Base-by-base conservation (phyloP, 2,329 filamentous ascomycete species). In the Hypoxylon sp. region DNA sequence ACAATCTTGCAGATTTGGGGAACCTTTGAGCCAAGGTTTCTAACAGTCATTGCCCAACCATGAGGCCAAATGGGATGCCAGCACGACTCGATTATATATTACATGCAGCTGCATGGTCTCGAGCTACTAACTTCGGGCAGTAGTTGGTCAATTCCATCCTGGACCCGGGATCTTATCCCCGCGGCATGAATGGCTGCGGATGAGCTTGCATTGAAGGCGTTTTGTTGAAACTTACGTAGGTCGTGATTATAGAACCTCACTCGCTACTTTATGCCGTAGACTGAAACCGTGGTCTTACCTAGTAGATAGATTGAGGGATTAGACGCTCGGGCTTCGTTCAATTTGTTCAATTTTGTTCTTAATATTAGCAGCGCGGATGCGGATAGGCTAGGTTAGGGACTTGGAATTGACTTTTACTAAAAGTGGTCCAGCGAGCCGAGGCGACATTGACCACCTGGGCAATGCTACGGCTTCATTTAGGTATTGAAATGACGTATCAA, bases 131-230 rank as follows among this genome's bases (percentile, higher is more conserved):
- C 26, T 31, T 63, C 39, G 61, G 47, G 50, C 61, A 52, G 57
- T 33, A 65, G 63, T 64, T 67, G 59, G 63, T 42, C 67, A 54
- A 67, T 62, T 67, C 59, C 44, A 58, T 31, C 59, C 48, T 46
- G 59, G 58, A 44, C 42, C 52, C 24, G 37, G 44, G 13, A 22
- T 19, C 47, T 54, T 61, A 67, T 60, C 63, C 60, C 47, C 17
- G 47, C 39, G 39, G 56, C 19, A 37, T 58, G 14, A 67, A 53
- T 67, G 67, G 62, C 47, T 53, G 51, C 47, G 54, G 54, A 55
- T 11, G 44, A 26, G 48, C 47, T 53, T 60, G 61, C 57, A 53
- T 64, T 58, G 47, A 54, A 64, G 53, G 48, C 39, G 39, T 52
- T 10, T 44, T 11, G 9, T 47, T 47, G 46, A 13, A 26, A 13